Evolutionary conservation across 306 rosid species (phyloP), one percentile per base, ranked within the genome.

Genomic region (Prunus dulcis): DNA sequence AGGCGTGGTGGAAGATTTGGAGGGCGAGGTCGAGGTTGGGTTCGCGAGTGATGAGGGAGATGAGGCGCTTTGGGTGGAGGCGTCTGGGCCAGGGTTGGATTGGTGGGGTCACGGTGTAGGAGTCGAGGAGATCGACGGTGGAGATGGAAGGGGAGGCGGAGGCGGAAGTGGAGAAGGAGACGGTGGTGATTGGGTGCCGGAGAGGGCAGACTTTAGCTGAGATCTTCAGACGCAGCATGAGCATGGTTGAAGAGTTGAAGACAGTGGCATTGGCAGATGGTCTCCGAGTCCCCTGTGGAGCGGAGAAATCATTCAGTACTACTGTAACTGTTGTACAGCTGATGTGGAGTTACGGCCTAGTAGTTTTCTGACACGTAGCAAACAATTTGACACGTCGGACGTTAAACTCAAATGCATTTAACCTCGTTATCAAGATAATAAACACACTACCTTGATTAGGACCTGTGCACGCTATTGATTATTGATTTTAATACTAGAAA

Each of bases 21-120:
- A 89, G 87, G 68, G 97, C 89, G 23, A 89, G 83, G 83, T 84
- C 74, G 18, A 89, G 96, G 72, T 82, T 85, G 72, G 90, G 96
- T 70, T 92, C 88, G 81, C 88, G 87, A 43, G 74, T 64, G 69
- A 92, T 67, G 80, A 92, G 85, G 52, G 88, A 73, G 60, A 85
- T 78, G 14, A 90, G 82, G 58, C 83, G 85, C 65, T 85, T 90
- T 3, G 96, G 89, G 75, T 50, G 43, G 71, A 90, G 97, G 61
- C 84, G 91, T 52, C 81, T 79, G 6, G 96, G 97, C 97, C 97
- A 92, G 47, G 91, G 90, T 61, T 82, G 82, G 74, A 92, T 84
- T 20, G 97, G 97, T 15, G 96, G 93, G 15, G 89, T 84, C 30
- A 91, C 83, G 28, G 80, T 77, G 91, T 83, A 87, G 27, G 85